Conservation (phyloP, 768 basidiomycete genomes). For the Amanita muscaria region DNA sequence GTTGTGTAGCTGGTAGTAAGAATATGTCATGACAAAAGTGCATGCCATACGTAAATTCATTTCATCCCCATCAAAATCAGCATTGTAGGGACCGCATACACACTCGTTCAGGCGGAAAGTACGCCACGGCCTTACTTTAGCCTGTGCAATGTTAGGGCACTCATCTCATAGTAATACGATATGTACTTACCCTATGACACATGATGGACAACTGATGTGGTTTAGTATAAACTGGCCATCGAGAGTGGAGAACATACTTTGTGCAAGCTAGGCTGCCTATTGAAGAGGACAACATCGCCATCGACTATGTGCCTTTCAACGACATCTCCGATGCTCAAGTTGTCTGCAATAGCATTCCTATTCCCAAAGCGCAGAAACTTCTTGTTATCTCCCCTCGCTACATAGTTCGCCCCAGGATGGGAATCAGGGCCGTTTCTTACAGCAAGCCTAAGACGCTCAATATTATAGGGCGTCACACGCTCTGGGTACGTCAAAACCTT, state of each 20-base stretch:
- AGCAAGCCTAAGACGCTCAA: conserved; percentile 63
- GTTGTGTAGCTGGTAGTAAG: conserved; percentile 6
- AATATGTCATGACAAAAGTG: neutral
- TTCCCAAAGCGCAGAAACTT: conserved; percentile 88
- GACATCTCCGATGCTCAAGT: conserved; percentile 77
- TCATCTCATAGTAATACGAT: neutral
- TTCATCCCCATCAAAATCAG: conserved; percentile 99
- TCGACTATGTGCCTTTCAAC: conserved; percentile 94
- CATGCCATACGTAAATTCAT: conserved; percentile 88
- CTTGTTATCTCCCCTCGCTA: conserved; percentile 76
- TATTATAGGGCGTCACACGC: conserved; percentile 87
- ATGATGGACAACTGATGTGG: conserved; percentile 80
- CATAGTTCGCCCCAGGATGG: conserved; percentile 95
- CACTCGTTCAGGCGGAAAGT: conserved; percentile 97
- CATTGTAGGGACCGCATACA: conserved; percentile 98
- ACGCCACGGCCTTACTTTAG: conserved; percentile 93
- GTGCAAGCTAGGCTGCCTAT: conserved; percentile 97
- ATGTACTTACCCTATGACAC: conserved; percentile 72
- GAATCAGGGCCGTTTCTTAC: conserved; percentile 83
- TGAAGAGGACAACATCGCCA: conserved; percentile 95
- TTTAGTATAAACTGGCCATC: conserved; percentile 4
- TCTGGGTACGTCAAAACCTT: conserved; percentile 96
- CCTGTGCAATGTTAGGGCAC: conserved; percentile 27
- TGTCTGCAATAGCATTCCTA: conserved; percentile 69
- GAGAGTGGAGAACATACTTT: conserved; percentile 40